Evolutionary conservation across 148 eudicot species (phyloP), one percentile per base, ranked within the genome.

Genomic region (Agrostemma githago): DNA sequence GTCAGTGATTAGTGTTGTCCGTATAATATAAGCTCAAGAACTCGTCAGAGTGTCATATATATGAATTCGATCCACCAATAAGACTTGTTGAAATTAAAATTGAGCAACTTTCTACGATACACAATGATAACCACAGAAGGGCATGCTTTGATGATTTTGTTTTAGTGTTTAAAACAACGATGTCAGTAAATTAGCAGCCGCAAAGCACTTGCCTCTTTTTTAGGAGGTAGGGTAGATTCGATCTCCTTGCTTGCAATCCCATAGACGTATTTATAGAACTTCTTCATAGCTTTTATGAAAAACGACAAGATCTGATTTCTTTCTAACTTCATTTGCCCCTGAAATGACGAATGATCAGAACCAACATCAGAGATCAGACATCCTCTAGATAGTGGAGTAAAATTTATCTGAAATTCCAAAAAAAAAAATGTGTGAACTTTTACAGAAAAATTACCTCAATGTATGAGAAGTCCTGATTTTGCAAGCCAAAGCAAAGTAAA

Each of bases 401-500:
- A 51, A 51, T 51, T 10, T 51, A 51, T 12, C 14, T 73, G 71
- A 51, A 4, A 69, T 46, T 71, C 46, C 15, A 51, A 15, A 51
- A 51, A 12, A 12, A 63, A 63, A 46, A 73, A 80, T 69, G 69
- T 26, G 34, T 26, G 34, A 43, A 43, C 2, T 43, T 43, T 43
- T 43, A 51, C 11, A 51, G 14, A 51, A 51, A 51, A 6, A 51
- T 68, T 73, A 94, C 98, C 96, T 89, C 91, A 37, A 85, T 73
- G 74, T 80, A 79, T 75, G 97, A 84, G 74, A 92, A 42, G 69
- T 92, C 78, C 61, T 84, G 86, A 37, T 69, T 71, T 83, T 95
- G 99, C 88, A 95, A 89, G 74, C 97, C 97, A 73, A 83, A 82
- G 82, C 96, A 89, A 74, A 95, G 92, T 81, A 95, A 84, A 73